phyloP scores from a whole-genome alignment of 2,329 filamentous ascomycete species.

The Metarhizium anisopliae region DNA sequence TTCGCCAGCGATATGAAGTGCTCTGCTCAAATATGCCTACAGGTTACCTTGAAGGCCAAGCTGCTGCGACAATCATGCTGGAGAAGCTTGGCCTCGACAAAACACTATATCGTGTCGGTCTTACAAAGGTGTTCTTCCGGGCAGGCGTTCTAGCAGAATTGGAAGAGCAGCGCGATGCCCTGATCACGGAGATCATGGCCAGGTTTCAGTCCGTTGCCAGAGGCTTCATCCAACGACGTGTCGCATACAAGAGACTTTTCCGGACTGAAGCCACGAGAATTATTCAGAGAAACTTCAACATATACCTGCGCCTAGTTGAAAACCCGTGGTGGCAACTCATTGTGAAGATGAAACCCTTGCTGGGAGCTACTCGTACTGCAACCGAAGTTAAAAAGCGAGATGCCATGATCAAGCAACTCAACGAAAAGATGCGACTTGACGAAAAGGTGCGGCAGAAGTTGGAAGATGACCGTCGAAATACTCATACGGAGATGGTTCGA shows the following conservation, averaged over 20 bases:
- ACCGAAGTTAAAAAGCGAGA: slow-evolving; percentile 93
- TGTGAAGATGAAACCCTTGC: slow-evolving; percentile 86
- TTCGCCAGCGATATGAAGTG: slow-evolving; percentile 92
- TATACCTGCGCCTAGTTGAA: slow-evolving; percentile 80
- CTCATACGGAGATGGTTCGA: slow-evolving; percentile 76
- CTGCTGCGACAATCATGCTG: slow-evolving; percentile 75
- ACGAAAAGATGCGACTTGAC: slow-evolving; percentile 74
- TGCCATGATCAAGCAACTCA: slow-evolving; percentile 81
- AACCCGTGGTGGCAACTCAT: slow-evolving; percentile 98
- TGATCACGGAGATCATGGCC: slow-evolving; percentile 91
- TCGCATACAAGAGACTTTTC: slow-evolving; percentile 88
- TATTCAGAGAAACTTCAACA: slow-evolving; percentile 87
- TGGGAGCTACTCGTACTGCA: slow-evolving; percentile 85
- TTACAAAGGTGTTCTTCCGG: slow-evolving; percentile 97
- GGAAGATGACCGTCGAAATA: slow-evolving; percentile 84
- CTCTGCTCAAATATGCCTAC: slow-evolving; percentile 82
- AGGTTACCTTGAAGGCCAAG: slow-evolving; percentile 84
- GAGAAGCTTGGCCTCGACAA: slow-evolving; percentile 80
- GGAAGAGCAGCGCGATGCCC: slow-evolving; percentile 85
- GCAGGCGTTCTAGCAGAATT: slow-evolving; percentile 92
- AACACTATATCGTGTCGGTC: slow-evolving; percentile 80
- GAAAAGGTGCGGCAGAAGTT: slow-evolving; percentile 65
- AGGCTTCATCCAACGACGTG: slow-evolving; percentile 79
- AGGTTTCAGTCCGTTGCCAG: slow-evolving; percentile 87
- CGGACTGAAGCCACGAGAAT: slow-evolving; percentile 90